Evolutionary conservation across 805 yeast genomes (phyloP).

Genomic region (Naumovozyma baii): DNA sequence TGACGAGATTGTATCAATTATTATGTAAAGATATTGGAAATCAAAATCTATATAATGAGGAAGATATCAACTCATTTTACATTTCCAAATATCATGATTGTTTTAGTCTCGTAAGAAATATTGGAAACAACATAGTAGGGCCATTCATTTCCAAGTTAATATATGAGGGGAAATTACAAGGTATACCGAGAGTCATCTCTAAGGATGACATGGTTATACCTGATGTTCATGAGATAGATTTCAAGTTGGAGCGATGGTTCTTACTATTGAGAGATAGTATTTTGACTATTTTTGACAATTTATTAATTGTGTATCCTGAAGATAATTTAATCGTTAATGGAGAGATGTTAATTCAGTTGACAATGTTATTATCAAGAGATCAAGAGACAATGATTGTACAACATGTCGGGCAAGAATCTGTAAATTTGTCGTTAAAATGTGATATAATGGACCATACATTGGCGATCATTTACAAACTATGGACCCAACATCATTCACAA

Average conservation of each 20-base stretch:
- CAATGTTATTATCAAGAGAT: conserved; percentile 26
- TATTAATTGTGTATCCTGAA: conserved; percentile 16
- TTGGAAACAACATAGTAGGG: conserved; percentile 21
- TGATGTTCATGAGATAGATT: conserved; percentile 4
- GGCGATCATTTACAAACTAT: conserved; percentile 13
- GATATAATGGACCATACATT: conserved; percentile 16
- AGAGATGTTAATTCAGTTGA: conserved; percentile 18
- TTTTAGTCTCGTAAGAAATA: conserved; percentile 21
- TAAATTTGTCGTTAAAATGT: conserved; percentile 10
- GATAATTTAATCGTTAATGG: conserved; percentile 13
- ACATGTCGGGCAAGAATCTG: conserved; percentile 17
- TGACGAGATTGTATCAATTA: conserved; percentile 17
- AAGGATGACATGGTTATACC: conserved; percentile 16
- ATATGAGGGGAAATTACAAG: conserved; percentile 13
- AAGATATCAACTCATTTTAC: conserved; percentile 2
- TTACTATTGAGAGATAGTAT: conserved; percentile 35
- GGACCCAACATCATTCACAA: conserved; percentile 11
- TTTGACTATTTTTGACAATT: conserved; percentile 40
- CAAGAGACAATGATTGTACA: conserved; percentile 26
- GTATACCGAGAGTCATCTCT: conserved; percentile 20
- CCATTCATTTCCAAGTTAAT: conserved; percentile 16
- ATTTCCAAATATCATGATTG: conserved; percentile 13
- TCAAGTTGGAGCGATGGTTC: conserved; percentile 19
- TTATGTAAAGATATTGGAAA: conserved; percentile 15
- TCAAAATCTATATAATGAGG: conserved; percentile 5